These are phyloP conservation scores for Grammothele lineata DNA, from an alignment of 768 basidiomycete genomes.

Conservation along the genomic window DNA sequence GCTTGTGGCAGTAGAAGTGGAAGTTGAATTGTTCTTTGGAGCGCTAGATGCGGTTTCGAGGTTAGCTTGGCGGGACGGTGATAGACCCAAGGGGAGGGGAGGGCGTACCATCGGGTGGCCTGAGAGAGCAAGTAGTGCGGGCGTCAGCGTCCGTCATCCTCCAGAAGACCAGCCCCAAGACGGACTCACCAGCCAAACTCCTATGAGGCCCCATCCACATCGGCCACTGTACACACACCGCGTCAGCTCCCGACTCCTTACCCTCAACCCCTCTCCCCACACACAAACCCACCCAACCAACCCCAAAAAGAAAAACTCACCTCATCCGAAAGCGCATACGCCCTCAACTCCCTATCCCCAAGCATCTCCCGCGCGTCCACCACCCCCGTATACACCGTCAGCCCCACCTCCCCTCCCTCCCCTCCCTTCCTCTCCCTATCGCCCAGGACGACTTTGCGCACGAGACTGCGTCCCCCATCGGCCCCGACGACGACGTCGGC, in stretches of 20 bases:
- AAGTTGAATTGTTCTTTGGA: slow-evolving; percentile 32
- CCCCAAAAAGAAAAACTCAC: slow-evolving; percentile 26
- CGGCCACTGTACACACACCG: slow-evolving; percentile 20
- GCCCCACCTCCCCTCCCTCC: slow-evolving; percentile 24
- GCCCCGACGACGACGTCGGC: slow-evolving; percentile 61
- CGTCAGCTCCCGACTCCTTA: background rate
- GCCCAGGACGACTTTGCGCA: slow-evolving; percentile 30
- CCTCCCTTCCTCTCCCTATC: slow-evolving; percentile 27
- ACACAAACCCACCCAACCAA: no score
- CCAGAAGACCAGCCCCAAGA: no score
- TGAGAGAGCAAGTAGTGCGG: slow-evolving; percentile 2
- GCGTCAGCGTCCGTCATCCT: no score
- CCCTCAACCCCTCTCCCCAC: no score
- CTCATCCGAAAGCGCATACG: slow-evolving; percentile 27
- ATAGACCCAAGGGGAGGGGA: no score
- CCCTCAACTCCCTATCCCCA: slow-evolving; percentile 35
- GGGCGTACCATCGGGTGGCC: slow-evolving; percentile 22
- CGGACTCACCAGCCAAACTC: slow-evolving; percentile 22
- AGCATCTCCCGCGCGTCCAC: slow-evolving; percentile 37
- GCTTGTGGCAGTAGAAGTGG: slow-evolving; percentile 34
- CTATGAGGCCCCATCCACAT: slow-evolving; percentile 26
- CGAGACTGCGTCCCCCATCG: slow-evolving; percentile 48
- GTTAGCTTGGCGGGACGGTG: no score
- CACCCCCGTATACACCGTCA: slow-evolving; percentile 41
- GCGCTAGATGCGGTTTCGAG: slow-evolving; percentile 31